Conservation (phyloP, 495 filamentous ascomycete genomes). For the Aspergillus diversus region DNA sequence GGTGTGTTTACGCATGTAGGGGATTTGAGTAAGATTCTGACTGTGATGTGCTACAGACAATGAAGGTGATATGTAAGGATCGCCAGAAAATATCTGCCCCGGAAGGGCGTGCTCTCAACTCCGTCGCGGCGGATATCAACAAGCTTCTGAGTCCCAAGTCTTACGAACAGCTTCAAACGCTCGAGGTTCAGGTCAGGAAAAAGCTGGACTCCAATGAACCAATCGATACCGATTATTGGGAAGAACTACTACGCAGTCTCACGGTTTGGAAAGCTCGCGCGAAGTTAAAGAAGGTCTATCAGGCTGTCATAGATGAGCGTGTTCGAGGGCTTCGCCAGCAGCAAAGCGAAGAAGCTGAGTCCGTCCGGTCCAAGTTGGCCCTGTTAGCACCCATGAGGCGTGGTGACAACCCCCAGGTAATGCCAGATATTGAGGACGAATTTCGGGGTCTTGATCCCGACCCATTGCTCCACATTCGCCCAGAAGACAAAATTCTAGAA, state of each 20-base stretch:
- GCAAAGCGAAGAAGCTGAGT: constrained; percentile 71
- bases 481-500: constrained; percentile 69
- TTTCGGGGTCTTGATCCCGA: constrained; percentile 65
- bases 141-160: constrained; percentile 82
- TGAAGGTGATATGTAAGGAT: constrained; percentile 83
- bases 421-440: constrained; percentile 22
- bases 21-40: constrained; percentile 25
- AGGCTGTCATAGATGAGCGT: constrained; percentile 74
- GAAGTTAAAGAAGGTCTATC: constrained; percentile 78
- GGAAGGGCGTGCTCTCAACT: constrained; percentile 73
- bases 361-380: constrained; percentile 59
- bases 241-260: constrained; percentile 83
- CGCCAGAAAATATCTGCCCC: constrained; percentile 68
- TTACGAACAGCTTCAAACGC: constrained; percentile 78
- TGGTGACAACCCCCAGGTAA: constrained; percentile 16
- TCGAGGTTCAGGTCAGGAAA: constrained; percentile 81
- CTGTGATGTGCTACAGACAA: constrained; percentile 52
- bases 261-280: constrained; percentile 90
- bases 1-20: constrained; percentile 40
- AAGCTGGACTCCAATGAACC: constrained; percentile 89
- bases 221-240: constrained; percentile 98
- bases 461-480: constrained; percentile 66
- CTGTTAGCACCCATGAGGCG: constrained; percentile 39
- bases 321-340: constrained; percentile 68
- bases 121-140: constrained; percentile 87